Percentiles rank a stretch among this genome's conserved stretches.
These are phyloP conservation scores for Paecilomyces formosus DNA, from an alignment of 2,329 filamentous ascomycete genomes.

Conservation along the genomic window DNA sequence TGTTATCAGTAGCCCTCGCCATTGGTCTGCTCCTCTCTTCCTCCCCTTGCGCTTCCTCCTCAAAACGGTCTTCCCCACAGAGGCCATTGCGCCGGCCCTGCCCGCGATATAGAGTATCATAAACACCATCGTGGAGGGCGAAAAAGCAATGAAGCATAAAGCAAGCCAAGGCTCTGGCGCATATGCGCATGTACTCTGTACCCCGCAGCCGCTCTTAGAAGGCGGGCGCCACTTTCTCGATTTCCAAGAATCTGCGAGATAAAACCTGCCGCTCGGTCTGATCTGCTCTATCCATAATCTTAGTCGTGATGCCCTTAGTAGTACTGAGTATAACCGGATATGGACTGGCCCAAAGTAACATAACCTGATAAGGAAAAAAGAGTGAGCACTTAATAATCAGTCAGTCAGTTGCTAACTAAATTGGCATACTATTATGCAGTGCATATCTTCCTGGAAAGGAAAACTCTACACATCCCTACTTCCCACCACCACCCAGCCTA, in stretches of 20 bases:
- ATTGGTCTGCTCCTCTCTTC: not conserved
- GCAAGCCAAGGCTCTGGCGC: not conserved
- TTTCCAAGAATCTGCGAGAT: not conserved
- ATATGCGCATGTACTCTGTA: not conserved
- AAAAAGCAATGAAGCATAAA: not conserved
- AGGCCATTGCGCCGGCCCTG: not conserved
- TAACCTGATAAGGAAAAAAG: not conserved
- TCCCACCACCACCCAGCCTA: not conserved
- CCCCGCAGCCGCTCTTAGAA: not conserved
- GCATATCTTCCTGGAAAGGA: not conserved
- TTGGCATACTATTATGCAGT: not conserved
- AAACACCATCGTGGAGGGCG: not conserved
- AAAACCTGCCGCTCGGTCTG: not conserved
- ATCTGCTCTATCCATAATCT: not conserved
- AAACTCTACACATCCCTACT: not conserved
- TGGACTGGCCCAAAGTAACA: not conserved
- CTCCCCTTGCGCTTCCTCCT: not conserved
- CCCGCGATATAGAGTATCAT: not conserved
- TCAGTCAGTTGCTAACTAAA: not conserved
- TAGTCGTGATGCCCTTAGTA: not conserved
- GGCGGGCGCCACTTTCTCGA: not conserved
- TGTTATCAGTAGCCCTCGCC: constrained; percentile 2
- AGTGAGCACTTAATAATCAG: not conserved
- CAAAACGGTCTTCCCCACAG: not conserved
- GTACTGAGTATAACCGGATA: not conserved